These are phyloP conservation scores for Candida suzukii DNA, from an alignment of 805 yeast genomes.

Conservation along the genomic window DNA sequence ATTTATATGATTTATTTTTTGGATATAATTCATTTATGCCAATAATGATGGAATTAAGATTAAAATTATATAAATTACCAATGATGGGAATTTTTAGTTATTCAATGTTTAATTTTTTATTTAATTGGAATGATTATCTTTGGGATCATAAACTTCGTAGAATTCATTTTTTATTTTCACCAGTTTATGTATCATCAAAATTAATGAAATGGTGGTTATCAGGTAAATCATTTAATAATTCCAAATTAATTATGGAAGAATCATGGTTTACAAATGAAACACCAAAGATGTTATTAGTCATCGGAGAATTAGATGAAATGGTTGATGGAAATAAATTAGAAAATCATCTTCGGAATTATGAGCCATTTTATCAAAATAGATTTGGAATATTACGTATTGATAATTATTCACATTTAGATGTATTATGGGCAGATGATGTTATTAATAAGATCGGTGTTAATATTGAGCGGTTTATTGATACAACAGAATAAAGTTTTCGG, in stretches of 20 bases:
- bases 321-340: slow-evolving; percentile 70
- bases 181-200: slow-evolving; percentile 71
- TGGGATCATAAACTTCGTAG: slow-evolving; percentile 67
- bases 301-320: slow-evolving; percentile 67
- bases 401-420: slow-evolving; percentile 81
- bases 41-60: slow-evolving; percentile 55
- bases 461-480: too few species aligned
- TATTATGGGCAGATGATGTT: slow-evolving; percentile 84
- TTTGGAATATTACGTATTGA: slow-evolving; percentile 39
- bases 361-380: slow-evolving; percentile 34
- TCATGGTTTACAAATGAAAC: slow-evolving; percentile 47
- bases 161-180: slow-evolving; percentile 79
- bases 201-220: slow-evolving; percentile 90
- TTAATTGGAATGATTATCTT: slow-evolving; percentile 76
- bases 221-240: slow-evolving; percentile 30
- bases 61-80: slow-evolving; percentile 37
- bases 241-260: slow-evolving; percentile 44
- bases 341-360: slow-evolving; percentile 56
- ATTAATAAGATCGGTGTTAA: slow-evolving; percentile 62
- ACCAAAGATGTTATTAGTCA: slow-evolving; percentile 59
- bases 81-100: slow-evolving; percentile 63
- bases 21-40: slow-evolving; percentile 80
- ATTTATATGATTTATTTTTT: slow-evolving; percentile 44
- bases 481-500: too few species aligned
- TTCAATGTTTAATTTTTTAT: slow-evolving; percentile 77